Evolutionary conservation across 768 basidiomycete species (phyloP).

Genomic region (Neoboletus subvelutipes): DNA sequence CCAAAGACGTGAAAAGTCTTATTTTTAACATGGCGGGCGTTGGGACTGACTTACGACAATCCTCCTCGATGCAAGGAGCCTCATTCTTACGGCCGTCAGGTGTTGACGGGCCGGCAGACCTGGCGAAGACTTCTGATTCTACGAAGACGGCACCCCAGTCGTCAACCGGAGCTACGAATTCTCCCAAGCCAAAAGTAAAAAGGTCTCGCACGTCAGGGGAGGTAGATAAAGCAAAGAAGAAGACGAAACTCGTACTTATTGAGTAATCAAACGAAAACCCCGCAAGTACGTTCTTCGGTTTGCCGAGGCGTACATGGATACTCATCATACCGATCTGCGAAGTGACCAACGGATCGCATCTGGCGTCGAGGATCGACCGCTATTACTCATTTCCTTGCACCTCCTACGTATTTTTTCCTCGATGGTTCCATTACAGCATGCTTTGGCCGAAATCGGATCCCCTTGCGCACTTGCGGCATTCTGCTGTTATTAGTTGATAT

Average conservation of each 20-base stretch:
- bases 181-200: slow-evolving; percentile 19
- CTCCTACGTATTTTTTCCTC: slow-evolving; percentile 13
- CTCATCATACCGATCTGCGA: slow-evolving; percentile 20
- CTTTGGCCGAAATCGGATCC: slow-evolving; percentile 10
- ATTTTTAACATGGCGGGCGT: slow-evolving; percentile 49
- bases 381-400: slow-evolving; percentile 5
- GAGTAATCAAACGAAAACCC: slow-evolving; percentile 23
- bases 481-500: slow-evolving; percentile 23
- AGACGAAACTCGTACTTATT: slow-evolving; percentile 22
- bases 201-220: slow-evolving; percentile 24
- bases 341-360: slow-evolving; percentile 11
- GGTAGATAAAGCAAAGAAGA: slow-evolving; percentile 23
- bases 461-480: slow-evolving; percentile 15
- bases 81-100: slow-evolving; percentile 25
- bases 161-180: slow-evolving; percentile 5
- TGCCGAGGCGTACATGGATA: slow-evolving; percentile 13
- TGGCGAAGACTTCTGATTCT: slow-evolving; percentile 7
- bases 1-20: slow-evolving; percentile 43
- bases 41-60: slow-evolving; percentile 47
- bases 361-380: slow-evolving; percentile 23
- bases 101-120: slow-evolving; percentile 20
- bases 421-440: slow-evolving; percentile 26
- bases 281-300: slow-evolving; percentile 20
- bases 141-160: slow-evolving; percentile 4
- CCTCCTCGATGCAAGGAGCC: slow-evolving; percentile 16